These are phyloP conservation scores for Annona cherimola DNA, from an alignment of 164 flowering plant genomes.

Conservation along the genomic window DNA sequence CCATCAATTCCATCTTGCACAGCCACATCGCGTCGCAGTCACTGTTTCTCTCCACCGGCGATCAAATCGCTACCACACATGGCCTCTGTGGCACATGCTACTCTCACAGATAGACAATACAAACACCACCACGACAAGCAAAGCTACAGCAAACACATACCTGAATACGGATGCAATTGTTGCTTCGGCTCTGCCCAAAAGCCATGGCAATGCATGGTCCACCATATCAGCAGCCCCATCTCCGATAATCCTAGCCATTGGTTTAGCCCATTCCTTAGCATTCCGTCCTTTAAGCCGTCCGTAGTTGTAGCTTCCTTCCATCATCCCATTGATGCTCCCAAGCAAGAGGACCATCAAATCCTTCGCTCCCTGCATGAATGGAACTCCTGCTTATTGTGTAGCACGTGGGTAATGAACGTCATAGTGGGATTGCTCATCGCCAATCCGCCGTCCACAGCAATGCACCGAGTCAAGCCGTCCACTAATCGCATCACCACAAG, in stretches of 20 bases:
- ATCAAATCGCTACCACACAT: too few species aligned
- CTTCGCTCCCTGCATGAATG: conserved; percentile 89
- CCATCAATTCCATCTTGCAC: too few species aligned
- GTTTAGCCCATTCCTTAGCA: conserved; percentile 77
- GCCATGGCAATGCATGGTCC: conserved; percentile 95
- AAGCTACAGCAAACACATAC: too few species aligned
- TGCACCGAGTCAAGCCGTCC: conserved; percentile 60
- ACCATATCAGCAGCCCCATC: conserved; percentile 80
- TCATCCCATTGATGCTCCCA: conserved; percentile 65
- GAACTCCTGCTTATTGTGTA: conserved; percentile 98
- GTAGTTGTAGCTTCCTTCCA: conserved; percentile 53
- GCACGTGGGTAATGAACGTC: conserved; percentile 95
- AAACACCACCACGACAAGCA: too few species aligned
- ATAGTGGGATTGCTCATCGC: conserved; percentile 92
- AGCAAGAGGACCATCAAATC: conserved; percentile 77
- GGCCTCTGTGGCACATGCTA: neutral
- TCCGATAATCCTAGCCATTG: conserved; percentile 68
- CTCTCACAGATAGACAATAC: too few species aligned
- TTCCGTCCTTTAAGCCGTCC: conserved; percentile 66
- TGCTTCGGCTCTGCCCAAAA: conserved; percentile 61
- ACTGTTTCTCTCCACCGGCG: too few species aligned
- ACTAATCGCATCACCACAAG: conserved; percentile 68
- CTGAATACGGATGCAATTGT: conserved; percentile 68
- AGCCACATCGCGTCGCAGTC: too few species aligned
- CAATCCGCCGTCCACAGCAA: conserved; percentile 80